phyloP scores from a whole-genome alignment of 2,329 filamentous ascomycete genomes.

The Teratosphaeria viscida region DNA sequence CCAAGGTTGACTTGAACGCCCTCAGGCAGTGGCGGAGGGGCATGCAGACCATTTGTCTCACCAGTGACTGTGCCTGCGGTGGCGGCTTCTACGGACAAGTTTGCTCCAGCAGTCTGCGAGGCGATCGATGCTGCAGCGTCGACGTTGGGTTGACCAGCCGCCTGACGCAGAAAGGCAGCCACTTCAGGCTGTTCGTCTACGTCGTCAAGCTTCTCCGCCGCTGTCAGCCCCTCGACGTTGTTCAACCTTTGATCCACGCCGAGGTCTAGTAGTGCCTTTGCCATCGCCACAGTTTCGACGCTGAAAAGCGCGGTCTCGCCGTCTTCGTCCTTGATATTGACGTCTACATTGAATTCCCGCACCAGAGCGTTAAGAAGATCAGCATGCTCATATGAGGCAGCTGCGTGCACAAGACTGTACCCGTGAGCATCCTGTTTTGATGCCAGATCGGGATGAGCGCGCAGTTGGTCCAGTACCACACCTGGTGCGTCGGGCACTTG shows the following conservation, averaged over 20 bases:
- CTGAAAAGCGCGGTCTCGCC: slow-evolving; percentile 90
- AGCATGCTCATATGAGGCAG: slow-evolving; percentile 82
- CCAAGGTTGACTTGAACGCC: slow-evolving; percentile 70
- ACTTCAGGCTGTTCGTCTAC: slow-evolving; percentile 72
- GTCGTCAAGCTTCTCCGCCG: slow-evolving; percentile 65
- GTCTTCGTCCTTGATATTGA: slow-evolving; percentile 81
- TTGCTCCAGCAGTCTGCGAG: slow-evolving; percentile 15
- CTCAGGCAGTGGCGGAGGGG: slow-evolving; percentile 57
- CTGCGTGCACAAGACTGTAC: slow-evolving; percentile 88
- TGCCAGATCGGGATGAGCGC: slow-evolving; percentile 64
- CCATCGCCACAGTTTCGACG: slow-evolving; percentile 70
- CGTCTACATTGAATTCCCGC: slow-evolving; percentile 63
- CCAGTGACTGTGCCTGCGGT: slow-evolving; percentile 24
- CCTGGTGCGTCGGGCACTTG: slow-evolving; percentile 70
- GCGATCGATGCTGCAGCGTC: slow-evolving; percentile 20
- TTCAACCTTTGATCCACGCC: slow-evolving; percentile 54
- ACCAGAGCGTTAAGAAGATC: slow-evolving; percentile 68
- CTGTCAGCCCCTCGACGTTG: slow-evolving; percentile 69
- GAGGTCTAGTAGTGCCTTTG: slow-evolving; percentile 68
- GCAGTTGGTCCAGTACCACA: slow-evolving; percentile 63
- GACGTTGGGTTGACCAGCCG: slow-evolving; percentile 16
- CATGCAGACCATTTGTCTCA: slow-evolving; percentile 19
- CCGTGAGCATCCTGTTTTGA: slow-evolving; percentile 77
- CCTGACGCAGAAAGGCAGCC: slow-evolving; percentile 54
- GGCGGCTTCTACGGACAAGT: slow-evolving; percentile 14